These are phyloP conservation scores for Pseudoturritis turrita DNA, from an alignment of 345 rosid species.

Conservation along the genomic window DNA sequence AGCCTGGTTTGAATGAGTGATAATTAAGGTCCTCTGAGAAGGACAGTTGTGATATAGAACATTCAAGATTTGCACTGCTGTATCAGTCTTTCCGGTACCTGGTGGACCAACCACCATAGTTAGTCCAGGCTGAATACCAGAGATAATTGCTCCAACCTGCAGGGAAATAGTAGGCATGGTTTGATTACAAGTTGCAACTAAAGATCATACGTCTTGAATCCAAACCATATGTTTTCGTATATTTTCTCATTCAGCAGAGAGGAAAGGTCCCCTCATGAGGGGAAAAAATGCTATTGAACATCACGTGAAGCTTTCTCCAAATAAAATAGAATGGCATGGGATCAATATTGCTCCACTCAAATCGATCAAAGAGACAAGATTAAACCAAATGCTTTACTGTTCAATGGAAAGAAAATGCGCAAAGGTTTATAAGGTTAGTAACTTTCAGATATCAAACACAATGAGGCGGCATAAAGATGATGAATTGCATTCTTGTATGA, in stretches of 20 bases:
- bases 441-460: slow-evolving; percentile 4
- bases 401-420: background rate
- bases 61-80: slow-evolving; percentile 94
- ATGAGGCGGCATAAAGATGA: background rate
- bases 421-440: background rate
- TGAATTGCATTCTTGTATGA: slow-evolving; percentile 5
- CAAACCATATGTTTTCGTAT: background rate
- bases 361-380: background rate
- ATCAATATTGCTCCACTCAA: background rate
- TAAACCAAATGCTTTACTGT: background rate
- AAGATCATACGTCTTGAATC: background rate
- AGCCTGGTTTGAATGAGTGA: slow-evolving; percentile 98
- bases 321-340: background rate
- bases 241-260: background rate
- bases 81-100: slow-evolving; percentile 99
- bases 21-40: slow-evolving; percentile 92
- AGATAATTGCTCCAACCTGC: slow-evolving; percentile 94
- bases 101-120: slow-evolving; percentile 99
- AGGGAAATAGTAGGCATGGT: slow-evolving; percentile 8
- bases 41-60: slow-evolving; percentile 98
- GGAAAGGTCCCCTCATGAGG: background rate
- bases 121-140: slow-evolving; percentile 97
- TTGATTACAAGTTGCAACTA: slow-evolving; percentile 2
- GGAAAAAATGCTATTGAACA: background rate
- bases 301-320: slow-evolving; percentile 1